Base-by-base conservation (phyloP, 345 rosid species). In the Excoecaria agallocha region DNA sequence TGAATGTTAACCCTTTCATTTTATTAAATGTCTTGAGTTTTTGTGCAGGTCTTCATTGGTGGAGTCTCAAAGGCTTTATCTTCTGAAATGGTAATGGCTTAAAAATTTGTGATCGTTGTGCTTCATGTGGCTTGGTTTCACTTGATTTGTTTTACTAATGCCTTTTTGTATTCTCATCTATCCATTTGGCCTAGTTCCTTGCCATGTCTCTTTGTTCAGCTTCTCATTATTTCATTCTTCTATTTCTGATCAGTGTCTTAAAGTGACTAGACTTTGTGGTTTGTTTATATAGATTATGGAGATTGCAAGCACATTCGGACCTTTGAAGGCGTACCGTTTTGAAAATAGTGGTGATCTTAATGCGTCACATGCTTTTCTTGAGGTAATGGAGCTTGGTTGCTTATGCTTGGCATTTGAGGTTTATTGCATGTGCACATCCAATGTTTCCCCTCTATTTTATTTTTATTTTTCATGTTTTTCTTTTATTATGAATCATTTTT, bases 221-320 rank as follows among this genome's bases (percentile, higher is more conserved):
- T 46, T n/a, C 43, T 35, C 37, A 58, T 70, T 59, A 41, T 56
- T n/a, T 61, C 62, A 45, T 37, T 30, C 25, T 55, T 60, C 13
- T 48, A 3, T 41, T 12, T 55, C 61, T 74, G 41, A 8, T 60
- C 12, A 20, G 46, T 70, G n/a, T 51, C 15, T 54, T 56, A 19
- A 46, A 59, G 54, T 70, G 52, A 69, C 48, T 43, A 72, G 15
- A 81, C 66, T 77, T 66, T 86, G 66, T 13, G 15, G 16, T 45
- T 60, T 69, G 13, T 62, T 74, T 78, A 74, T 81, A 70, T 86
- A 95, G 99, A 71, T 95, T 52, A 75, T 83, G 91, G 99, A 93
- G 84, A 95, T 95, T 79, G 90, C 87, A 83, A 78, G 86, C 72
- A 86, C 87, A 67, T 95, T 92, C 82, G 99, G 99, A 84, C 92